A percentile compares a stretch with the other conserved stretches of the same genome.
Evolutionary conservation across 306 rosid genomes (phyloP).

Genomic region (Macrotyloma uniflorum): DNA sequence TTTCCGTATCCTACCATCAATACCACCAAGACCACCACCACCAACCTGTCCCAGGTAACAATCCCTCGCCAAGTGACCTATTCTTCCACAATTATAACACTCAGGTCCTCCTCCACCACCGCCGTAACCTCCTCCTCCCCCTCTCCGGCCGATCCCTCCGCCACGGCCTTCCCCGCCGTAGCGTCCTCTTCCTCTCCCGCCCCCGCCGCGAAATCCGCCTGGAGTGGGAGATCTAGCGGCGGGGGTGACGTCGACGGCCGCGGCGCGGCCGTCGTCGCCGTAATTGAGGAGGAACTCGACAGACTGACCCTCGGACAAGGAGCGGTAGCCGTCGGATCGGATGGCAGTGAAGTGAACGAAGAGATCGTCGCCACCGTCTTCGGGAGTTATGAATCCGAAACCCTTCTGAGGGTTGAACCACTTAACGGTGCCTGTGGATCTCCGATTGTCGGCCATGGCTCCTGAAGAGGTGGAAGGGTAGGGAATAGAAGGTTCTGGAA

Average conservation of each 20-base stretch:
- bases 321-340: conserved; percentile 74
- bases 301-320: conserved; percentile 62
- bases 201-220: conserved; percentile 30
- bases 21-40: conserved; percentile 17
- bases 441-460: conserved; percentile 55
- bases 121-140: conserved; percentile 38
- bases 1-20: conserved; percentile 8
- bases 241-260: conserved; percentile 67
- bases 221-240: conserved; percentile 46
- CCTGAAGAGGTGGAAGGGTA: neutral
- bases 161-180: conserved; percentile 39
- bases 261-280: conserved; percentile 63
- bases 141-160: neutral
- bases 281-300: conserved; percentile 62
- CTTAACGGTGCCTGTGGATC: conserved; percentile 71
- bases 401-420: conserved; percentile 87
- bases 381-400: conserved; percentile 78
- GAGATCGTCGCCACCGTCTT: conserved; percentile 67
- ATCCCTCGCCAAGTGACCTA: conserved; percentile 72
- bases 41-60: conserved; percentile 49
- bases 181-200: conserved; percentile 51
- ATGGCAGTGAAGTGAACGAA: conserved; percentile 87
- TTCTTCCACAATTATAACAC: conserved; percentile 73
- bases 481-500: conserved; percentile 31
- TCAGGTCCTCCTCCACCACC: conserved; percentile 44